Evolutionary conservation across 2,329 filamentous ascomycete genomes (phyloP).

Genomic region (Colletotrichum cordylinicola): DNA sequence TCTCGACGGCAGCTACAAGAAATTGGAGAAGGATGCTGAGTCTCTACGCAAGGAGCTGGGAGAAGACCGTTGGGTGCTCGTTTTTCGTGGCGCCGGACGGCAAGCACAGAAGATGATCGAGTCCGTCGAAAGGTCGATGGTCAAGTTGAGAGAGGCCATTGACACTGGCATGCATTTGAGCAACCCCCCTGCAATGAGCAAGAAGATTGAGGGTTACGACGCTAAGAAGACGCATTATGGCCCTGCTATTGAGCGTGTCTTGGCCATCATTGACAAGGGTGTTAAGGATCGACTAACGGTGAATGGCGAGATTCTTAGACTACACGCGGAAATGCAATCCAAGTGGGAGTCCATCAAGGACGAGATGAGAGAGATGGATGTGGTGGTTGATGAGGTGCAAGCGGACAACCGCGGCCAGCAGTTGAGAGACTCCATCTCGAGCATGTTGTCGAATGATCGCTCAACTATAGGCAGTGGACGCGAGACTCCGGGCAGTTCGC

Average conservation of each 20-base stretch:
- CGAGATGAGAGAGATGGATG: slow-evolving; percentile 80
- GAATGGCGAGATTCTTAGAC: slow-evolving; percentile 89
- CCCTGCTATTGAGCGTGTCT: slow-evolving; percentile 87
- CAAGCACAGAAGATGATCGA: slow-evolving; percentile 98
- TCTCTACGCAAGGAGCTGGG: slow-evolving; percentile 87
- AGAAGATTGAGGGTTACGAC: slow-evolving; percentile 92
- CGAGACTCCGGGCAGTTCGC: slow-evolving; percentile 74
- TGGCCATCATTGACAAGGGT: slow-evolving; percentile 94
- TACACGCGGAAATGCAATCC: slow-evolving; percentile 85
- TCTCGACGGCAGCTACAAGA: slow-evolving; percentile 86
- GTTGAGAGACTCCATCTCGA: slow-evolving; percentile 90
- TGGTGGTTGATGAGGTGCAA: slow-evolving; percentile 75
- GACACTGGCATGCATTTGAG: slow-evolving; percentile 77
- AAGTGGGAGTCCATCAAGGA: slow-evolving; percentile 79
- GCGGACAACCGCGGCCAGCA: slow-evolving; percentile 70
- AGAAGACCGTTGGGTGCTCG: slow-evolving; percentile 94
- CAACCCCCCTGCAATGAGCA: slow-evolving; percentile 72
- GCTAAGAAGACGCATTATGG: slow-evolving; percentile 95
- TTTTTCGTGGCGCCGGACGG: slow-evolving; percentile 90
- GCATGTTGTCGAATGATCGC: slow-evolving; percentile 83
- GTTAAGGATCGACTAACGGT: slow-evolving; percentile 94
- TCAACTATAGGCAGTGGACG: slow-evolving; percentile 73
- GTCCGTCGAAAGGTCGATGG: slow-evolving; percentile 86
- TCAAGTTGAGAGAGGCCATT: slow-evolving; percentile 81
- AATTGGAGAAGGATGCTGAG: slow-evolving; percentile 89